These are phyloP conservation scores for Macrophomina tecta DNA, from an alignment of 2,329 filamentous ascomycete genomes.

Conservation along the genomic window DNA sequence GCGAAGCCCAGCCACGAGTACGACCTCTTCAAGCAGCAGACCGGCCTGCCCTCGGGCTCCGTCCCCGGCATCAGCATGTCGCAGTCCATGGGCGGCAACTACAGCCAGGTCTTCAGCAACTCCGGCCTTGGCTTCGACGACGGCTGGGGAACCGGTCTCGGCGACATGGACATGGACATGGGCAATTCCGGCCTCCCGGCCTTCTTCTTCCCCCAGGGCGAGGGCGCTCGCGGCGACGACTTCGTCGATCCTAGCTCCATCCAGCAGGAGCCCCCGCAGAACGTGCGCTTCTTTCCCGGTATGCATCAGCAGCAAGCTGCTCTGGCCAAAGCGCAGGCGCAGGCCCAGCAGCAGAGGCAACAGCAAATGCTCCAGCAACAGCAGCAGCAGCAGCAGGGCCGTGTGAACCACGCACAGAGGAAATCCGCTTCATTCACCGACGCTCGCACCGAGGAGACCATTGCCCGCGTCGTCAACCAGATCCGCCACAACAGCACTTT, in stretches of 20 bases:
- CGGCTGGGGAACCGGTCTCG: slow-evolving; percentile 55
- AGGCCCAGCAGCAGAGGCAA: slow-evolving; percentile 55
- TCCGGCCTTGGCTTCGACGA: slow-evolving; percentile 72
- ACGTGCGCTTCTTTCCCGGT: slow-evolving; percentile 84
- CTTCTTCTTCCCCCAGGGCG: slow-evolving; percentile 67
- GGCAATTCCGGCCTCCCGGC: slow-evolving; percentile 54
- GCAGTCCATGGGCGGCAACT: slow-evolving; percentile 53
- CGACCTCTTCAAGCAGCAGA: slow-evolving; percentile 93
- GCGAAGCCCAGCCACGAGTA: slow-evolving; percentile 92
- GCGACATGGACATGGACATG: slow-evolving; percentile 72
- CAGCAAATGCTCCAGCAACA: slow-evolving; percentile 60
- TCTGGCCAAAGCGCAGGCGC: slow-evolving; percentile 40
- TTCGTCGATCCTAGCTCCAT: slow-evolving; percentile 78
- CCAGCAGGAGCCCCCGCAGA: slow-evolving; percentile 63
- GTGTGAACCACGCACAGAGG: slow-evolving; percentile 37
- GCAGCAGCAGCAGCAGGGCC: slow-evolving; percentile 44
- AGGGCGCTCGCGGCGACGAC: slow-evolving; percentile 52
- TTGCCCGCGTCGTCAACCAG: slow-evolving; percentile 87
- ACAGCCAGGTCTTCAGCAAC: slow-evolving; percentile 56
- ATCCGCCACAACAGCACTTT: slow-evolving; percentile 78
- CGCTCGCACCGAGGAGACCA: slow-evolving; percentile 77
- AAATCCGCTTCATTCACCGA: slow-evolving; percentile 48
- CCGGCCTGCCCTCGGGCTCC: slow-evolving; percentile 85
- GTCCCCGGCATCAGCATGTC: slow-evolving; percentile 72
- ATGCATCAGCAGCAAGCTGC: slow-evolving; percentile 91